Base-by-base conservation (phyloP, 2,329 filamentous ascomycete species). In the Claviceps purpurea region DNA sequence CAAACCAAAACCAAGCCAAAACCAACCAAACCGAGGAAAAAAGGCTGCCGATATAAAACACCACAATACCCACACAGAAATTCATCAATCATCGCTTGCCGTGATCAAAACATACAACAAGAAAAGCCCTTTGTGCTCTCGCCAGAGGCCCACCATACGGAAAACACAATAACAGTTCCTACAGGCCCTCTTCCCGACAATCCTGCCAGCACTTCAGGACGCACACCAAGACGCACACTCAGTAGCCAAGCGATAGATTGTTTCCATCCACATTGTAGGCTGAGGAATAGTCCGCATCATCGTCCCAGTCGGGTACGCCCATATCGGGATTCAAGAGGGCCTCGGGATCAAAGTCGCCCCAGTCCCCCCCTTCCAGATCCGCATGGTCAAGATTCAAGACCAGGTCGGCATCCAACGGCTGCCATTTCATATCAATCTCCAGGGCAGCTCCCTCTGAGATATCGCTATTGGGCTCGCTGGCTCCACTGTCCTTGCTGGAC, bases 381-480 rank as follows among this genome's bases (percentile, higher is more conserved):
- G 63, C 49, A 52, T 62, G 68, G 51, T 70, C 68, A 57, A 78
- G 60, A 41, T 76, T 68, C 37, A 73, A 53, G 11, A 74, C 60
- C 16, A 71, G 56, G 45, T 75, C 73, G 2, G 66, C 62, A 46
- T 75, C 74, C n/a, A 78, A 67, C 11, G 70, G 68, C 45, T 69
- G 68, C 74, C 75, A 81, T 47, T 69, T 65, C 30, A 76, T 60
- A 37, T 73, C 75, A 49, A 81, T 73, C 44, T 82, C 78, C 14
- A 81, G 67, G 16, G 67, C 63, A 3, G 73, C 70, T 5, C 70
- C 70, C 52, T 83, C 80, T 2, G 77, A 74, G 18, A 82, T 75
- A 57, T 84, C 80, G 59, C 78, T 82, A 55, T 75, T 82, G 10
- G 78, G 76, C 58, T 83, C 79, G 42, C 79, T 81, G 8, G 69